These are phyloP conservation scores for Chlorella sp. DNA, from an alignment of 139 green algal genomes.

Conservation along the genomic window DNA sequence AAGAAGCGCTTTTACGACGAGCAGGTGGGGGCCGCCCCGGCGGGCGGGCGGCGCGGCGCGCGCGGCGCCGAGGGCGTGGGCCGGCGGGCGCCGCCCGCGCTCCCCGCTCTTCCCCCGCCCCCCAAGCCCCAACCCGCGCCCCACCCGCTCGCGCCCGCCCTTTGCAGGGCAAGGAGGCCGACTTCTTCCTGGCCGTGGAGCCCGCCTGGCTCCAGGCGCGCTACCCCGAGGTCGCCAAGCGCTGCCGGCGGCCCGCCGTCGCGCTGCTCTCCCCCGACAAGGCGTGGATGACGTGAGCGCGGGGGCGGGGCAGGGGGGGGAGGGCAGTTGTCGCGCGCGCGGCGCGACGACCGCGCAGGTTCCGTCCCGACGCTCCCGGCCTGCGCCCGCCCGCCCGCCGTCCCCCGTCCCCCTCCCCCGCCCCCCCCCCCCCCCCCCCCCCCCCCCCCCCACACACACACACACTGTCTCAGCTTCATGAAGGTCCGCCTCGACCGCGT, in stretches of 20 bases:
- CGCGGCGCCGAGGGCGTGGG: no score
- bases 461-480: no score
- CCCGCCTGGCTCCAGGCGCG: slow-evolving; percentile 84
- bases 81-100: no score
- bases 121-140: no score
- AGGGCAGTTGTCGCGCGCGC: background rate
- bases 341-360: background rate
- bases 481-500: slow-evolving; percentile 91
- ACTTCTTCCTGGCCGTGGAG: slow-evolving; percentile 83
- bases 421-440: background rate
- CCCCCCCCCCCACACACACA: background rate
- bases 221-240: slow-evolving; percentile 75
- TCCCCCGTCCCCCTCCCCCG: background rate
- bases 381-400: background rate
- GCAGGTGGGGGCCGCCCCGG: no score
- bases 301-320: background rate
- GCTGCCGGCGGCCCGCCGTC: slow-evolving; percentile 73
- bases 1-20: slow-evolving; percentile 64
- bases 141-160: no score
- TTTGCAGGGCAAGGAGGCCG: slow-evolving; percentile 43
- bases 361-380: background rate
- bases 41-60: no score
- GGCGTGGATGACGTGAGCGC: slow-evolving; percentile 83
- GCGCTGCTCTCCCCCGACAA: slow-evolving; percentile 89
- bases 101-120: no score